Conservation (phyloP, 192 early-diverging fungal genomes). For the Coemansia biformis region DNA sequence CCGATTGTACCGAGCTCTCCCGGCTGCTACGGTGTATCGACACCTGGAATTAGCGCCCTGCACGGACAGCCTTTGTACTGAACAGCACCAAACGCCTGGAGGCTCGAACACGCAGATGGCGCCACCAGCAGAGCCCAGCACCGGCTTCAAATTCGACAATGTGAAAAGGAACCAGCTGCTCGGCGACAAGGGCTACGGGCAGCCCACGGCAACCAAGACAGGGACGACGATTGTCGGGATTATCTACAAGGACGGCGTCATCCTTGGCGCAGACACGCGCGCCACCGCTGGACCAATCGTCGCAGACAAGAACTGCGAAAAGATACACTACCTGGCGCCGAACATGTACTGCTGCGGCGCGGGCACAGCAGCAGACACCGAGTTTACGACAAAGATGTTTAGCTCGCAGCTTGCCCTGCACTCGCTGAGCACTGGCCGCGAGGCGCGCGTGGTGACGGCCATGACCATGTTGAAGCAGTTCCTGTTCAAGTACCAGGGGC, state of each 20-base stretch:
- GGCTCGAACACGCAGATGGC: slow-evolving; percentile 12
- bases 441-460: slow-evolving; percentile 84
- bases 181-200: slow-evolving; percentile 66
- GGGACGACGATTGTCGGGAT: slow-evolving; percentile 97
- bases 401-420: slow-evolving; percentile 93
- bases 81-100: no score
- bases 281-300: slow-evolving; percentile 94
- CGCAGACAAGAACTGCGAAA: slow-evolving; percentile 98
- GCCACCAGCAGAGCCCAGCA: slow-evolving; percentile 17
- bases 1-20: no score
- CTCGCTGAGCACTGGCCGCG: slow-evolving; percentile 78
- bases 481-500: slow-evolving; percentile 94
- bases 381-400: slow-evolving; percentile 89
- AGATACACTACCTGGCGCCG: slow-evolving; percentile 96
- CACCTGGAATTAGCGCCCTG: no score
- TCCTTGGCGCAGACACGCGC: slow-evolving; percentile 95
- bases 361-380: slow-evolving; percentile 98
- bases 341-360: slow-evolving; percentile 99
- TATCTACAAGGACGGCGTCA: slow-evolving; percentile 90
- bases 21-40: no score
- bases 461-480: slow-evolving; percentile 98
- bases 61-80: no score
- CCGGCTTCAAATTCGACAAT: slow-evolving; percentile 51
- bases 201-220: slow-evolving; percentile 84
- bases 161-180: slow-evolving; percentile 68